phyloP scores from a whole-genome alignment of 495 filamentous ascomycete species.

The Opeltia flavorubescens region DNA sequence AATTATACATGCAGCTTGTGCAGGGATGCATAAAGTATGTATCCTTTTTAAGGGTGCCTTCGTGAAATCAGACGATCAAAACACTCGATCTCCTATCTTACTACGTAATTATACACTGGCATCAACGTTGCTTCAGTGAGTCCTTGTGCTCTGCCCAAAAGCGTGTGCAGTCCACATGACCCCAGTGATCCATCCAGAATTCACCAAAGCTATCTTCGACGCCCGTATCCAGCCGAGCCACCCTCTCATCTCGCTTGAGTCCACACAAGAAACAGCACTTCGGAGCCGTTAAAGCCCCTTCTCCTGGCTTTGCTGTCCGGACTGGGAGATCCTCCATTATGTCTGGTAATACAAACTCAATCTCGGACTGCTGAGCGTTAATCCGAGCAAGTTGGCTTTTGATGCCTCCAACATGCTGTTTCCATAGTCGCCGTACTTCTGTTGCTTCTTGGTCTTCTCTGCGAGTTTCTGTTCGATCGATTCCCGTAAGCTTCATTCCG shows the following conservation, averaged over 20 bases:
- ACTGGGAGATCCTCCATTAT: constrained; percentile 48
- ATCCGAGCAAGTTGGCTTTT: constrained; percentile 9
- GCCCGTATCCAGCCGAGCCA: constrained; percentile 56
- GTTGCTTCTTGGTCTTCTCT: constrained; percentile 80
- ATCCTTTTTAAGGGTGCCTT: no score
- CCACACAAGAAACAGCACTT: constrained; percentile 82
- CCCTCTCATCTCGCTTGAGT: constrained; percentile 70
- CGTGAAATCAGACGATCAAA: neutral
- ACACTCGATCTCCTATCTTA: neutral
- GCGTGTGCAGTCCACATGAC: constrained; percentile 60
- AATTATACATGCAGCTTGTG: no score
- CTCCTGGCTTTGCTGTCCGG: constrained; percentile 36
- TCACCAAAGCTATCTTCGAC: constrained; percentile 86
- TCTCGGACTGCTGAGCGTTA: constrained; percentile 22
- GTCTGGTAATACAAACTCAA: constrained; percentile 47
- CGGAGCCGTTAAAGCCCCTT: constrained; percentile 53
- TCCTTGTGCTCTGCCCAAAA: constrained; percentile 73
- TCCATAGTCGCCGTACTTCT: constrained; percentile 65
- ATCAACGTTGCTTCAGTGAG: constrained; percentile 48
- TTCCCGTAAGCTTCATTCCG: constrained; percentile 79
- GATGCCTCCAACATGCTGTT: constrained; percentile 46
- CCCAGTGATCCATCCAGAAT: constrained; percentile 92
- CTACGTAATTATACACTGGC: neutral
- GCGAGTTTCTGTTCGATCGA: constrained; percentile 64
- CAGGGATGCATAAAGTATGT: no score